phyloP scores from a whole-genome alignment of 768 basidiomycete genomes.

The Saitozyma podzolica region DNA sequence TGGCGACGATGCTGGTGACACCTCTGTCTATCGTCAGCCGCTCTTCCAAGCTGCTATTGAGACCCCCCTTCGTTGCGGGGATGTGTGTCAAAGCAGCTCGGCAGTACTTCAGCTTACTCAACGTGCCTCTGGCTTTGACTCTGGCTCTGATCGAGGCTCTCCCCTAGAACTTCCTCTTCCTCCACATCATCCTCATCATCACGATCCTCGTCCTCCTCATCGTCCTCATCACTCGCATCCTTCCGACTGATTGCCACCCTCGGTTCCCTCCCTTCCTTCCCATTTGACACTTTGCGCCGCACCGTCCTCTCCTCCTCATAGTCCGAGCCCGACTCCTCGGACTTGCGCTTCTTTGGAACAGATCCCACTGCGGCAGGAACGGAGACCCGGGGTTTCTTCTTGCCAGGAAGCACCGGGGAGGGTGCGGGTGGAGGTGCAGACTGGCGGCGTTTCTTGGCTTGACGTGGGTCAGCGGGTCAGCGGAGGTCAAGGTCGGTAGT shows the following conservation, averaged over 20 bases:
- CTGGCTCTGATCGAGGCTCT: background rate
- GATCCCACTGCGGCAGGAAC: too few relatives aligned
- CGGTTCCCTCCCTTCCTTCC: background rate
- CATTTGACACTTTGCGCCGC: background rate
- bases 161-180: background rate
- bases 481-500: background rate
- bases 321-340: background rate
- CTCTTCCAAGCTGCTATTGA: too few relatives aligned
- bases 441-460: background rate
- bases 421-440: background rate
- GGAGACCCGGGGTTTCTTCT: too few relatives aligned
- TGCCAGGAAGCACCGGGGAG: too few relatives aligned
- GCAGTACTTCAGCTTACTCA: too few relatives aligned
- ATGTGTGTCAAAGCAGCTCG: too few relatives aligned
- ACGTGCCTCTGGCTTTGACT: too few relatives aligned
- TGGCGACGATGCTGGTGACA: too few relatives aligned
- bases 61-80: too few relatives aligned
- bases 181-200: conserved; percentile 1
- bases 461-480: background rate
- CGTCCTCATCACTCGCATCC: background rate
- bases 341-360: too few relatives aligned
- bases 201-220: background rate
- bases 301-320: background rate
- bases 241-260: background rate
- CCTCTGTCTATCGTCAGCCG: too few relatives aligned